Base-by-base conservation (phyloP, 139 green algal genomes). In the Spirogloea muscicola region DNA sequence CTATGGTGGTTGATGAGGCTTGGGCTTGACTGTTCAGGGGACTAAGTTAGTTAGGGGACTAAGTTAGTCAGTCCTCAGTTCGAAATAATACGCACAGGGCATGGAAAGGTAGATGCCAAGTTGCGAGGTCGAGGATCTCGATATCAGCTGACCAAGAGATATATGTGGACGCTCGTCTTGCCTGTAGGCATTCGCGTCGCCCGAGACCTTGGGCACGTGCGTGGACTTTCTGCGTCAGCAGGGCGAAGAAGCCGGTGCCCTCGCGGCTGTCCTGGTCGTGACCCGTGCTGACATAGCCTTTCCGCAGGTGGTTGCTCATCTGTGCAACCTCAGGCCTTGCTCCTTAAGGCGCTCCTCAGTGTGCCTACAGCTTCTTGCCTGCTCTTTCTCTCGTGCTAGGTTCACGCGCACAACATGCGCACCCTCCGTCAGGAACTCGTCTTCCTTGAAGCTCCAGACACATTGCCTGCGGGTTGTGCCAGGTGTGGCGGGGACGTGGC, bases 401-500 rank as follows among this genome's bases (percentile, higher is more conserved):
- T 55, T 55, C 46, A 55, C 46, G n/a, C n/a, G 21, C 21, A 21
- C 21, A 21, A 55, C 46, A 55, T 55, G 21, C 21, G 21, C 21
- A 21, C 21, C 46, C 46, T 55, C 46, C 21, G 46, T n/a, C n/a
- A 31, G 46, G n/a, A 55, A 21, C 21, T 55, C n/a, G 46, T n/a
- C 21, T 21, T n/a, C 46, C 21, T n/a, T 55, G 46, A 31, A 21
- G n/a, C n/a, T 21, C 46, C n/a, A 21, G n/a, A 21, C 21, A 31
- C 46, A 31, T 21, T n/a, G 46, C 21, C 46, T 64, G 55, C 10
- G 25, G 9, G 27, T n/a, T n/a, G 27, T 5, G 16, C 6, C 64
- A 74, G 64, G 64, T 74, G 48, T 74, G 64, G 64, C 68, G 39
- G 48, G 64, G 64, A 3, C 29, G 25, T 25, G 64, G 64, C 27